A percentile compares a stretch with the other conserved stretches of the same genome.
These are phyloP conservation scores for Hypoxylon sp. DNA, from an alignment of 2,329 filamentous ascomycete species.

Conservation along the genomic window DNA sequence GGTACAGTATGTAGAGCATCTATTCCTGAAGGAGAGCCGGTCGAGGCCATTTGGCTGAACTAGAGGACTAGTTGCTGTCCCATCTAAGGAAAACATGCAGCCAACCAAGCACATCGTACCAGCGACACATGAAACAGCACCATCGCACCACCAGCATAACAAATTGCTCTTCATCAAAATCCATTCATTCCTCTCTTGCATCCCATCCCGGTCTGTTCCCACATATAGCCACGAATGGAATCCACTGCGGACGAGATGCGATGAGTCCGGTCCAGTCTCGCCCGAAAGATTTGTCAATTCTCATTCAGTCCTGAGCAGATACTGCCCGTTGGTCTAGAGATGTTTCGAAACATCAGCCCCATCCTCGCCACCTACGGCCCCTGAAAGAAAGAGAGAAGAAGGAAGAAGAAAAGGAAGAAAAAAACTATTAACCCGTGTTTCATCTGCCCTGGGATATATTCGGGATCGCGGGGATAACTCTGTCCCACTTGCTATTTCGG, in stretches of 20 bases:
- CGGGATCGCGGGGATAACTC: constrained; percentile 22
- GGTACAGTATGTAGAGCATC: too few species aligned
- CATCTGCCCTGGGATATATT: constrained; percentile 23
- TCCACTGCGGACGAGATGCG: constrained; percentile 1
- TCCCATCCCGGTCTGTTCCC: background rate
- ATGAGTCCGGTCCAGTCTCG: background rate
- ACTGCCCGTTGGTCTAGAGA: background rate
- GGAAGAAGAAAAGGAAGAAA: too few species aligned
- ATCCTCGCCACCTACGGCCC: constrained; percentile 2
- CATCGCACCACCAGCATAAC: constrained; percentile 34
- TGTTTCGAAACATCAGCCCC: constrained; percentile 35
- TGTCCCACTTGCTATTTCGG: constrained; percentile 28
- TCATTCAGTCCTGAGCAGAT: too few species aligned
- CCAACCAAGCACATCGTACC: constrained; percentile 10
- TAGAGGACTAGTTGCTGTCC: too few species aligned
- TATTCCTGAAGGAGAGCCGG: too few species aligned
- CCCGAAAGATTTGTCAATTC: background rate
- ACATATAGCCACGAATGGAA: constrained; percentile 8
- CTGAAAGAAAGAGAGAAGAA: too few species aligned
- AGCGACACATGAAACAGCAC: constrained; percentile 28
- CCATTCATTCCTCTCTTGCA: constrained; percentile 2
- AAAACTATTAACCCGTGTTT: constrained; percentile 23
- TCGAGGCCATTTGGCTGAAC: too few species aligned
- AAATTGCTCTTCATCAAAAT: constrained; percentile 16
- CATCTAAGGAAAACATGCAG: constrained; percentile 17